A percentile compares a stretch with the other conserved stretches of the same genome.
Conservation (phyloP, 176 grass and related monocot genomes). For the Pontederia crassipes region DNA sequence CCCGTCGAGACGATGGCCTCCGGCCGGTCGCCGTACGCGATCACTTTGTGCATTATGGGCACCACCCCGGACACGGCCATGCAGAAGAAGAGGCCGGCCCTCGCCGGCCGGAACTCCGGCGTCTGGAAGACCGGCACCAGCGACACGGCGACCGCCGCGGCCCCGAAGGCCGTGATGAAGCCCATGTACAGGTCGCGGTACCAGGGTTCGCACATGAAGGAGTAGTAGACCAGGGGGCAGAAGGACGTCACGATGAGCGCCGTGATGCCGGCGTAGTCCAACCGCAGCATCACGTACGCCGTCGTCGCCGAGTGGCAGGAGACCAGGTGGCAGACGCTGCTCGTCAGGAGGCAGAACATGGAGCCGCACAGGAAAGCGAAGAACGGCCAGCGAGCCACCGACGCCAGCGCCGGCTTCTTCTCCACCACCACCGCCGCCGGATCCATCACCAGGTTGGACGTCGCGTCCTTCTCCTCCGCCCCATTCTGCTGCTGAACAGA, state of each 20-base stretch:
- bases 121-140: slow-evolving; percentile 60
- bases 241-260: slow-evolving; percentile 78
- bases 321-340: slow-evolving; percentile 70
- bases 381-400: slow-evolving; percentile 73
- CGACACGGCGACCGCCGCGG: slow-evolving; percentile 24
- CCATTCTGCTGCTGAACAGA: background rate
- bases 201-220: slow-evolving; percentile 49
- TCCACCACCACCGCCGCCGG: background rate
- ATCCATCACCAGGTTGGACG: background rate
- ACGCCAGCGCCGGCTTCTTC: background rate
- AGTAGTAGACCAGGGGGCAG: slow-evolving; percentile 74
- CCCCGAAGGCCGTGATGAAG: slow-evolving; percentile 49
- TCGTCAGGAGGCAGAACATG: slow-evolving; percentile 75
- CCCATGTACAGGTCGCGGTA: slow-evolving; percentile 43
- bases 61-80: slow-evolving; percentile 67
- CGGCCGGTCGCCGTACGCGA: slow-evolving; percentile 20
- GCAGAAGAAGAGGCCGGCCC: slow-evolving; percentile 55
- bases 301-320: slow-evolving; percentile 60
- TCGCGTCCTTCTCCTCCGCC: no score
- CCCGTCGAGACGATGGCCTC: slow-evolving; percentile 32
- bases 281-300: slow-evolving; percentile 50
- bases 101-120: slow-evolving; percentile 37
- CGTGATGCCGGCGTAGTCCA: slow-evolving; percentile 86
- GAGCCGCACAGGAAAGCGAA: slow-evolving; percentile 58
- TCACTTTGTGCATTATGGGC: slow-evolving; percentile 55